These are phyloP conservation scores for Vanilla planifolia DNA, from an alignment of 106 monocot species.

Conservation along the genomic window DNA sequence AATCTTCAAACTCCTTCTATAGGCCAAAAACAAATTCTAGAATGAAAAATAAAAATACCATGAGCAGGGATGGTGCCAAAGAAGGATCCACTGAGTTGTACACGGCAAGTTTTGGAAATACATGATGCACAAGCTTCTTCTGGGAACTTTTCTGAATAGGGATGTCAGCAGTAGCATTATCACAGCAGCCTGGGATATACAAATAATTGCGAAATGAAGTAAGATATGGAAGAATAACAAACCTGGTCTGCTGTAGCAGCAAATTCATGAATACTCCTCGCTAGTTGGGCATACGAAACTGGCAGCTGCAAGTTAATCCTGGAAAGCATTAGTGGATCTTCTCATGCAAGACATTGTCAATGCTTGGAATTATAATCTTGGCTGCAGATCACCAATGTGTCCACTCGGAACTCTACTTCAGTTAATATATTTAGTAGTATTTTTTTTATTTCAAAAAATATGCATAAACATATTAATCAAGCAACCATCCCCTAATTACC, in stretches of 20 bases:
- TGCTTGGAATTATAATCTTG: background rate
- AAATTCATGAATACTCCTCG: conserved; percentile 84
- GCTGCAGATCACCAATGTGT: too few relatives aligned
- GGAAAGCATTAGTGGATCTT: background rate
- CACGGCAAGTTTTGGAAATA: conserved; percentile 96
- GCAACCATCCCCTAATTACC: too few relatives aligned
- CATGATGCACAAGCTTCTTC: conserved; percentile 76
- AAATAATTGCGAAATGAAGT: background rate
- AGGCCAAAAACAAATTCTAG: too few relatives aligned
- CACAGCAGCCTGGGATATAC: conserved; percentile 1
- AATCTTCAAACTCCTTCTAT: too few relatives aligned
- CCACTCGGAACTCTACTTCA: too few relatives aligned
- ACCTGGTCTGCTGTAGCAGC: conserved; percentile 95
- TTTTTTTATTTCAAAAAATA: too few relatives aligned
- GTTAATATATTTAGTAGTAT: too few relatives aligned
- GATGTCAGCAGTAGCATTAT: conserved; percentile 6
- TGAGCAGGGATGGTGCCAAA: conserved; percentile 91
- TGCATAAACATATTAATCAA: too few relatives aligned
- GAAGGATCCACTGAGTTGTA: conserved; percentile 99
- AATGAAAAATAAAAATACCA: conserved; percentile 44
- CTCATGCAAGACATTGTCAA: background rate
- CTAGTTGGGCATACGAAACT: conserved; percentile 89
- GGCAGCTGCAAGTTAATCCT: conserved; percentile 30
- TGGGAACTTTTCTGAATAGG: conserved; percentile 77
- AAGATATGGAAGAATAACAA: background rate